phyloP scores from a whole-genome alignment of 1,139 yeast species.

The Candida sojae region DNA sequence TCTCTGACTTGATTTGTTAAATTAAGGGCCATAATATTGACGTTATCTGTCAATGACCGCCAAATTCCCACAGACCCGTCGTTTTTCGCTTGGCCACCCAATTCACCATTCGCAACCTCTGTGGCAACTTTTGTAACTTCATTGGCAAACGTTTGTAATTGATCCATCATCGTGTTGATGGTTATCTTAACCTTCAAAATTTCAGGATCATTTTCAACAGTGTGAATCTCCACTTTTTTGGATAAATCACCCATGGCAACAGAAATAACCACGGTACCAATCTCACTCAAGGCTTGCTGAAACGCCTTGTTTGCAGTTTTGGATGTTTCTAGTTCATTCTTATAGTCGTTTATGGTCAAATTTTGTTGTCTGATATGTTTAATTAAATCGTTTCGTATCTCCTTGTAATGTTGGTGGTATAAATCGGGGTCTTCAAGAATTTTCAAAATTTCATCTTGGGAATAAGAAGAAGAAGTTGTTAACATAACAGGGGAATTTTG shows the following conservation, averaged over 20 bases:
- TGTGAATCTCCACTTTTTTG: slow-evolving; percentile 72
- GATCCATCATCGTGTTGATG: slow-evolving; percentile 87
- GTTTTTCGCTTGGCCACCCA: slow-evolving; percentile 86
- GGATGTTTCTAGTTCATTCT: slow-evolving; percentile 51
- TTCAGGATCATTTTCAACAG: slow-evolving; percentile 73
- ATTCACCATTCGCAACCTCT: slow-evolving; percentile 85
- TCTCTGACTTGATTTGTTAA: slow-evolving; percentile 83
- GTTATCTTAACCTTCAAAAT: slow-evolving; percentile 77
- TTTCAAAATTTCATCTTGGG: slow-evolving; percentile 28
- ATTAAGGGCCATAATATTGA: slow-evolving; percentile 84
- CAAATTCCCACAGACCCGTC: slow-evolving; percentile 85
- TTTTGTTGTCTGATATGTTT: slow-evolving; percentile 36
- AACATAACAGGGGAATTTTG: neutral
- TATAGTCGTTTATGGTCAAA: slow-evolving; percentile 25
- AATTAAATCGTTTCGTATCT: slow-evolving; percentile 35
- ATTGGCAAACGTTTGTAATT: slow-evolving; percentile 75
- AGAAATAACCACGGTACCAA: slow-evolving; percentile 79
- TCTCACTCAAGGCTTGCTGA: slow-evolving; percentile 73
- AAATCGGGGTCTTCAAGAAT: slow-evolving; percentile 45
- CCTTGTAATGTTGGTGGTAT: slow-evolving; percentile 30
- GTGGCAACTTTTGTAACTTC: slow-evolving; percentile 87
- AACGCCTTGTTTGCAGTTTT: slow-evolving; percentile 73
- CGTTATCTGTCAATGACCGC: slow-evolving; percentile 82
- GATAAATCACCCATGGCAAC: slow-evolving; percentile 86
- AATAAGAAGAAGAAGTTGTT: slow-evolving; percentile 14